Base-by-base conservation (phyloP, 2,329 filamentous ascomycete species). In the Neonectria hederae region DNA sequence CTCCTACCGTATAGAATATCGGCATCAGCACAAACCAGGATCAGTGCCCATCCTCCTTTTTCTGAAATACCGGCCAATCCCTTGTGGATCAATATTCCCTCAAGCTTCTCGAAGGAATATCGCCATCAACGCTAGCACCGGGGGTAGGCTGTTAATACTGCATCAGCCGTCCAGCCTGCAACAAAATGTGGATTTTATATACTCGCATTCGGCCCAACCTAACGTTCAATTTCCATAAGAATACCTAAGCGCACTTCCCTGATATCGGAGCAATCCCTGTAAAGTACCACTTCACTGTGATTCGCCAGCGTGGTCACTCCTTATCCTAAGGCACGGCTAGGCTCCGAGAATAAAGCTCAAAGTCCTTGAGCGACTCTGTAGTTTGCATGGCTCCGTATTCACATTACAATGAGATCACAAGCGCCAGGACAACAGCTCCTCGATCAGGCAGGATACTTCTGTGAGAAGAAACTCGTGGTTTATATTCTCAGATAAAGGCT, bases 41-140 rank as follows among this genome's bases (percentile, higher is more conserved):
- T 60, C 28, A 17, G 10, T n/a, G 51, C 19, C 51, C 51, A 22
- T 60, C 51, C 58, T 60, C 46, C 46, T 49, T 52, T 52, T 46
- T n/a, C 32, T n/a, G 4, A 28, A 17, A 24, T 46, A 48, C 22
- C 46, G 21, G 53, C 51, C 24, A 46, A 53, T 32, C 46, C 38
- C 35, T 21, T 43, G 53, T 53, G 54, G 54, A 38, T 32, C 40
- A 52, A 24, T 14, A 38, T 19, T 56, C 43, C 19, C 38, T 30
- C n/a, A 17, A 32, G 26, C 42, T 49, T 17, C 43, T 22, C n/a
- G 19, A 53, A 53, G 51, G 13, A 24, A 40, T 24, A 17, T 19
- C 30, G 19, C 8, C 30, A 10, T 32, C 49, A 21, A 22, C 32
- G 7, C 22, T 40, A 32, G 13, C 21, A 24, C 8, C 35, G 19